Base-by-base conservation (phyloP, 495 filamentous ascomycete species). In the Penicillium antarcticum region DNA sequence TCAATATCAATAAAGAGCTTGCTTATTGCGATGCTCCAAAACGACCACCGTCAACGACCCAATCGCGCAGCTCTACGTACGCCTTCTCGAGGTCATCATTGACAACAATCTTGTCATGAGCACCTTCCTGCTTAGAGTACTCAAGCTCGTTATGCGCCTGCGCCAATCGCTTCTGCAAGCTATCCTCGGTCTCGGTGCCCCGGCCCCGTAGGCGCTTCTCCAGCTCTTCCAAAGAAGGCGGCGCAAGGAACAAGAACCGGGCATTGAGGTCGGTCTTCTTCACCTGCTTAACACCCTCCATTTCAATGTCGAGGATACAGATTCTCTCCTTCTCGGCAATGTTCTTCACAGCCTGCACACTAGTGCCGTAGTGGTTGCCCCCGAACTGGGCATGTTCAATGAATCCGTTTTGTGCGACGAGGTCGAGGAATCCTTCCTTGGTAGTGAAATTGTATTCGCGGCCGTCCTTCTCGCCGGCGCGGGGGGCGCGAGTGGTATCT, bases 271-370 rank as follows among this genome's bases (percentile, higher is more conserved):
- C 75, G 42, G 86, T 84, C 12, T 80, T 79, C 64, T 89, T 89
- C 51, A 98, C 89, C 74, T 97, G 94, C 72, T 97, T 97, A 40
- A 97, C 92, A 24, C 92, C 94, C 86, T 96, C 91, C 86, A 96
- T 92, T 78, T 97, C 94, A 65, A 97, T 98, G 69, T 98, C 76
- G 33, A 79, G 59, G 4, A 79, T 69, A 43, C 70, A 74, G 24
- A 79, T 74, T 29, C 67, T 61, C 32, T 65, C 60, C 50, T 85
- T 79, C 53, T 80, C 79, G 5, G 80, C 78, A 54, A 94, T 82
- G 50, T 89, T 79, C 69, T 84, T 80, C 52, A 97, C 86, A 4
- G 88, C 88, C 56, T 78, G 73, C 43, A 87, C 80, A 55, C 81
- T 87, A 6, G 92, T 97, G 17, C 92, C 92, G 69, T 96, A 97